Conservation (phyloP, 1,284 basidiomycete species). For the Volvariella surrecta region DNA sequence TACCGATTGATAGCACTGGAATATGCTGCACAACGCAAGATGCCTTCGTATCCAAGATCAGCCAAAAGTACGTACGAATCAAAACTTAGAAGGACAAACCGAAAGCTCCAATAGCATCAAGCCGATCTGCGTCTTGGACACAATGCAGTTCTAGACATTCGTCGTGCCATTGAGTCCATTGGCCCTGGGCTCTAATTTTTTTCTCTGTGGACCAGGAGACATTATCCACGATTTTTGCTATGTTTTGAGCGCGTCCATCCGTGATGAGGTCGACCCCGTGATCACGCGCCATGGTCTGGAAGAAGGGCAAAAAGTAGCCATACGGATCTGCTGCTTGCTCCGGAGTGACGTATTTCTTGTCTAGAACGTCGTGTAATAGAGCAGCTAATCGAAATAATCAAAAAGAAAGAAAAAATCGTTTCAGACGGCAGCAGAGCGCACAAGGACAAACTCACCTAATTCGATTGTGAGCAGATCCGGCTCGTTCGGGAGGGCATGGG, state of each 20-base stretch:
- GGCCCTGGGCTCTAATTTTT: conserved; percentile 43
- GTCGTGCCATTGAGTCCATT: conserved; percentile 66
- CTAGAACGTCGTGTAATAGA: conserved; percentile 83
- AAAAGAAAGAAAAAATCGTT: conserved; percentile 21
- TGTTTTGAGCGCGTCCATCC: conserved; percentile 48
- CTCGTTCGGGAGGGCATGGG: conserved; percentile 31
- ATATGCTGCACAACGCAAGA: conserved; percentile 83
- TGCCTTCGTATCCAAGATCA: conserved; percentile 34
- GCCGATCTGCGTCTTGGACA: conserved; percentile 87
- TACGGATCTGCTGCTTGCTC: conserved; percentile 52
- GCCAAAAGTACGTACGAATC: background rate
- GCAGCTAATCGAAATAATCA: conserved; percentile 38
- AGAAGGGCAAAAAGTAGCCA: conserved; percentile 62
- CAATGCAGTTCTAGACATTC: conserved; percentile 79
- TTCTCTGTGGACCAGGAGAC: conserved; percentile 87
- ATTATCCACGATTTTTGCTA: conserved; percentile 66
- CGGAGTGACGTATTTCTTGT: conserved; percentile 74
- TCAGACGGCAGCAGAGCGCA: conserved; percentile 19
- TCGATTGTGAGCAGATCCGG: conserved; percentile 74
- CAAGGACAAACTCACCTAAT: conserved; percentile 30
- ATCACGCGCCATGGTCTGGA: conserved; percentile 33
- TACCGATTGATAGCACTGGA: conserved; percentile 60
- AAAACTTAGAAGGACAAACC: conserved; percentile 36
- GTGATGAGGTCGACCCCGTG: conserved; percentile 45
- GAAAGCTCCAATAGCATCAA: conserved; percentile 90